phyloP scores from a whole-genome alignment of 148 eudicot species.

The Arbutus unedo region DNA sequence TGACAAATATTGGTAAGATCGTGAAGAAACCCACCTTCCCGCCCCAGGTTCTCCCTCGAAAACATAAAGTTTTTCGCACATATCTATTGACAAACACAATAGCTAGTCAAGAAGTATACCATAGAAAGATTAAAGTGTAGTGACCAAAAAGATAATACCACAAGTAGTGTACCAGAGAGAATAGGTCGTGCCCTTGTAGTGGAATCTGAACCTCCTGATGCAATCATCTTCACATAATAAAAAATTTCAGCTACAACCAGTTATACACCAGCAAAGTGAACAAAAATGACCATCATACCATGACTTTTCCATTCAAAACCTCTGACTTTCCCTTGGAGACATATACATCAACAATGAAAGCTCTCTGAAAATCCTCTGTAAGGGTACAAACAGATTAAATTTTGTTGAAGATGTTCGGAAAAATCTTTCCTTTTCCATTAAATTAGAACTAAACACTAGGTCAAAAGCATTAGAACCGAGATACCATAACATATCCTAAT shows the following conservation, averaged over 20 bases:
- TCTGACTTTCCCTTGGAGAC: slow-evolving; percentile 53
- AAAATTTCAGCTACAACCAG: slow-evolving; percentile 8
- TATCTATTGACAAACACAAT: slow-evolving; percentile 48
- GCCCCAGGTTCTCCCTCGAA: slow-evolving; percentile 82
- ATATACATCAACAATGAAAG: slow-evolving; percentile 58
- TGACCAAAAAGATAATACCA: slow-evolving; percentile 7
- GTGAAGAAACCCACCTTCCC: slow-evolving; percentile 60
- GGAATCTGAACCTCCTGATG: slow-evolving; percentile 73
- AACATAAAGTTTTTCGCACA: slow-evolving; percentile 57
- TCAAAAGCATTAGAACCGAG: neutral
- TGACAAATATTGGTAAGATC: neutral
- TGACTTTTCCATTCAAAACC: slow-evolving; percentile 50
- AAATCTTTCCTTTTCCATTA: neutral
- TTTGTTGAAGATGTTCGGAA: neutral
- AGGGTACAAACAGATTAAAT: slow-evolving; percentile 13
- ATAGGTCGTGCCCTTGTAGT: slow-evolving; percentile 56
- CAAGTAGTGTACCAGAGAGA: slow-evolving; percentile 59
- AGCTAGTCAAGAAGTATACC: neutral
- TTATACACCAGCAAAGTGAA: slow-evolving; percentile 16
- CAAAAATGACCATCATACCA: slow-evolving; percentile 44
- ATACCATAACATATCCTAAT: neutral
- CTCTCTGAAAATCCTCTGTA: slow-evolving; percentile 54
- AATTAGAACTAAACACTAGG: neutral
- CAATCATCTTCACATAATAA: slow-evolving; percentile 40
- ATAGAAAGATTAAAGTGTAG: slow-evolving; percentile 3